Evolutionary conservation across 2,329 filamentous ascomycete species (phyloP), one percentile per base, ranked within the genome.

Genomic region (Teratosphaeria destructans): DNA sequence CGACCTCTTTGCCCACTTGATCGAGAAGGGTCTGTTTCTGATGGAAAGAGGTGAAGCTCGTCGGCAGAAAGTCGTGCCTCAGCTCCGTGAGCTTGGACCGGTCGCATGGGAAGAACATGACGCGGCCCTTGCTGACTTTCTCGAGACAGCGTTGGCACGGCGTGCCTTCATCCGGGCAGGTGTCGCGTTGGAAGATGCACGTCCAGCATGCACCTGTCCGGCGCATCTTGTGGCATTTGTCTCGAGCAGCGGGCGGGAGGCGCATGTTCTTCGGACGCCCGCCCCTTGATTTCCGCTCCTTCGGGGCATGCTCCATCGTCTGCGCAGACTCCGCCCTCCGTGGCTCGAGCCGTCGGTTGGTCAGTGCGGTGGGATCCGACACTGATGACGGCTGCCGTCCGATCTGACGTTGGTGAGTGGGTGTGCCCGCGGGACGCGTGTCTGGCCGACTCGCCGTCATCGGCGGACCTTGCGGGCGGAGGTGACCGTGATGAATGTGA

Each of bases 121-220:
- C 72, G 66, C 61, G 74, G 8, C 66, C 69, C 69, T 67, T 75
- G 70, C 59, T 72, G 62, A 39, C 72, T 67, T 63, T 73, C 66
- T 58, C 73, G 64, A 63, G 54, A 56, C 70, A 72, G 55, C 70
- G 57, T 12, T 58, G 59, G 49, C 71, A 72, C 8, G 69, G 67
- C 12, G 64, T 61, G 11, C 67, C 65, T 27, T 68, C 67, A 39
- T 69, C 66, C 43, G 65, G 60, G 54, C 67, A 67, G 61, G 75
- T 74, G 64, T 79, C 78, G 66, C 77, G 71, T 62, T 79, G 77
- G 55, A 80, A 68, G 4, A 73, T 74, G 60, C 78, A 80, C 32
- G 76, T 72, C 78, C 78, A 80, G 60, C 78, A 80, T 10, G 77
- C 75, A 26, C 74, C 74, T 7, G 74, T 71, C 57, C 76, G 76